Conservation (phyloP, 495 filamentous ascomycete genomes). For the Wilcoxina mikolae region DNA sequence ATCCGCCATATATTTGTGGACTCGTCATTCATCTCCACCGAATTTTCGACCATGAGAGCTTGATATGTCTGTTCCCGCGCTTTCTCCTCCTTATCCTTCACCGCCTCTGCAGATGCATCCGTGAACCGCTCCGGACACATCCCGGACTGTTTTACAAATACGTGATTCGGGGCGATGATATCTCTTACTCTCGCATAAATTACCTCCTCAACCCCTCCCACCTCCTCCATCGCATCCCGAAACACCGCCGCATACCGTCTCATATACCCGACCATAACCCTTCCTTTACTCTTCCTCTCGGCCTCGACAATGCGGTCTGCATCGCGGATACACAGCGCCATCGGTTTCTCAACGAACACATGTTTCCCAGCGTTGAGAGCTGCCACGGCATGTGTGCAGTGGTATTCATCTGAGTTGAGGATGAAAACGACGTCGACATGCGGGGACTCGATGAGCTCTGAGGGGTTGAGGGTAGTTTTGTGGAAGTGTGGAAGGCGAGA, state of each 20-base stretch:
- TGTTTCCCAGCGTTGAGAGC: constrained; percentile 40
- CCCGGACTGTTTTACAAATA: constrained; percentile 34
- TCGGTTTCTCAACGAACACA: constrained; percentile 42
- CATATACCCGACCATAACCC: constrained; percentile 42
- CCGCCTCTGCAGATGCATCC: constrained; percentile 23
- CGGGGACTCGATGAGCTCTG: constrained; percentile 21
- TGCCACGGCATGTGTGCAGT: constrained; percentile 36
- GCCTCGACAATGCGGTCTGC: constrained; percentile 35
- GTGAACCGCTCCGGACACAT: constrained; percentile 33
- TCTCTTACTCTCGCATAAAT: constrained; percentile 41
- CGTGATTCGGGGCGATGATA: constrained; percentile 37
- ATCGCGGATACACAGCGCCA: constrained; percentile 34
- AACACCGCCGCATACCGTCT: constrained; percentile 41
- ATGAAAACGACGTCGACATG: constrained; percentile 40
- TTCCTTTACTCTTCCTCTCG: constrained; percentile 28
- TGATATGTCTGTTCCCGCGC: background rate
- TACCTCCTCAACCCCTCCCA: constrained; percentile 33
- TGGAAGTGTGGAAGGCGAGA: background rate
- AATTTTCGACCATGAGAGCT: background rate
- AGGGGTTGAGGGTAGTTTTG: background rate
- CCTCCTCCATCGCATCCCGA: constrained; percentile 35
- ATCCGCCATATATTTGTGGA: background rate
- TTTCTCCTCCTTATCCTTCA: constrained; percentile 16
- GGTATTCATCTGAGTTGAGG: constrained; percentile 38
- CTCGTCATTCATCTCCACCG: background rate